Percentiles rank a stretch among this genome's conserved stretches.
Conservation (phyloP, 441 rosid genomes). For the Populus trichocarpa region DNA sequence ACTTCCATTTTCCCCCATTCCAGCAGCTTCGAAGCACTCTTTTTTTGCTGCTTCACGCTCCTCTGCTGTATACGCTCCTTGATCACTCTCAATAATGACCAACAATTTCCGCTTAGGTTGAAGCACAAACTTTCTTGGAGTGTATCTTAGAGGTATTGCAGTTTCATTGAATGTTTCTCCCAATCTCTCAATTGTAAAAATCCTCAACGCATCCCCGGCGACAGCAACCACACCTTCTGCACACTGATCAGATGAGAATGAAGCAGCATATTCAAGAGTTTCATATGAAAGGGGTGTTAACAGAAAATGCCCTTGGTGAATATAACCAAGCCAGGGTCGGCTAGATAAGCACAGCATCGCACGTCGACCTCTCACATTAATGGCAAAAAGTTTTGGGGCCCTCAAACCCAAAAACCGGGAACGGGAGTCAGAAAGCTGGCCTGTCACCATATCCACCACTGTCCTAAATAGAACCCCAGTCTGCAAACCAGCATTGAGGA, state of each 20-base stretch:
- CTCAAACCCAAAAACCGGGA: no score
- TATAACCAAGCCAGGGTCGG: slow-evolving; percentile 98
- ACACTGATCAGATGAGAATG: slow-evolving; percentile 98
- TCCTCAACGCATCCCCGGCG: slow-evolving; percentile 89
- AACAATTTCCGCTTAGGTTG: slow-evolving; percentile 74
- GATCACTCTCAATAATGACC: slow-evolving; percentile 90
- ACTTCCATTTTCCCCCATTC: slow-evolving; percentile 75
- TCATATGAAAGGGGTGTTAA: slow-evolving; percentile 93
- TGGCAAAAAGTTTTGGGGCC: no score
- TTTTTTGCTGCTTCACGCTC: slow-evolving; percentile 93
- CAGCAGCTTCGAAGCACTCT: slow-evolving; percentile 82
- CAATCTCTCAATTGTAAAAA: slow-evolving; percentile 86
- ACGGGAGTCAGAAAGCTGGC: no score
- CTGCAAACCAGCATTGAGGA: no score
- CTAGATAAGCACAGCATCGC: slow-evolving; percentile 97
- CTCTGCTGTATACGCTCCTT: slow-evolving; percentile 90
- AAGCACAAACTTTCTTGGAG: slow-evolving; percentile 87
- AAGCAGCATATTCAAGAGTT: slow-evolving; percentile 92
- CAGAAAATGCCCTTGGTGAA: slow-evolving; percentile 91
- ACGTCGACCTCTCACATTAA: slow-evolving; percentile 24
- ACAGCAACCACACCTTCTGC: slow-evolving; percentile 98
- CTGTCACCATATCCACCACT: no score
- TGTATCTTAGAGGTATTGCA: slow-evolving; percentile 82
- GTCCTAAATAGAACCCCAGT: no score
- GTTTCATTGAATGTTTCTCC: slow-evolving; percentile 95